Conservation (phyloP, 352 stramenopile species). For the Globisporangium okanoganense region DNA sequence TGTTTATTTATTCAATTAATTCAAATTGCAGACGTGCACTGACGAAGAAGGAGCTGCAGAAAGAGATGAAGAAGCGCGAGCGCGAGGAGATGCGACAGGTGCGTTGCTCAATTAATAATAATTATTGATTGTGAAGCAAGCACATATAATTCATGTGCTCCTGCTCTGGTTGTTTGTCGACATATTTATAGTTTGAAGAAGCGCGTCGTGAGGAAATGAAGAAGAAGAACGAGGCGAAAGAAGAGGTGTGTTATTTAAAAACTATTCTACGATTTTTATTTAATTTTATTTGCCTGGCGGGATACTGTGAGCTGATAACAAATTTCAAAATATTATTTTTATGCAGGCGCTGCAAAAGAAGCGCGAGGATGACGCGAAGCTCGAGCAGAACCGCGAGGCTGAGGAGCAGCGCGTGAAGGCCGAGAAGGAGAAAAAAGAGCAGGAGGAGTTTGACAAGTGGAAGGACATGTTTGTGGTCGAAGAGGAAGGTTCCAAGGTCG, state of each 20-base stretch:
- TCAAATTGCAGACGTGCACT: conserved; percentile 30
- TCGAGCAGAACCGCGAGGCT: conserved; percentile 45
- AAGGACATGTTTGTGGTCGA: conserved; percentile 74
- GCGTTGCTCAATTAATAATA: not conserved
- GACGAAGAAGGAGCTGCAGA: conserved; percentile 76
- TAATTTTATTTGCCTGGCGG: too few species aligned
- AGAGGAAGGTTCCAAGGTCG: conserved; percentile 48
- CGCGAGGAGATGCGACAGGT: conserved; percentile 69
- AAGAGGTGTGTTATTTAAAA: conserved; percentile 33
- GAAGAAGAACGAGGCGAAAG: conserved; percentile 48
- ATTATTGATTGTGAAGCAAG: not conserved
- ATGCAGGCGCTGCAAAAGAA: conserved; percentile 45
- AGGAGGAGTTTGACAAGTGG: conserved; percentile 76
- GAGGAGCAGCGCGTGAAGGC: conserved; percentile 37
- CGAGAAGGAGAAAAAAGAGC: conserved; percentile 57
- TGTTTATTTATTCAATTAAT: too few species aligned
- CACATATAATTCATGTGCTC: not conserved
- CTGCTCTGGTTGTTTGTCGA: not conserved
- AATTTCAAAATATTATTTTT: not conserved
- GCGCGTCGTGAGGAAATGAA: conserved; percentile 56
- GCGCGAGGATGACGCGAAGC: conserved; percentile 44
- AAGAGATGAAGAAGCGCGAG: conserved; percentile 75
- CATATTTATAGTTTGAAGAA: conserved; percentile 61
- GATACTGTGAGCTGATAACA: not conserved
- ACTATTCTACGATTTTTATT: too few species aligned